phyloP scores from a whole-genome alignment of 257 asterid genomes.

The Nicotiana tabacum region DNA sequence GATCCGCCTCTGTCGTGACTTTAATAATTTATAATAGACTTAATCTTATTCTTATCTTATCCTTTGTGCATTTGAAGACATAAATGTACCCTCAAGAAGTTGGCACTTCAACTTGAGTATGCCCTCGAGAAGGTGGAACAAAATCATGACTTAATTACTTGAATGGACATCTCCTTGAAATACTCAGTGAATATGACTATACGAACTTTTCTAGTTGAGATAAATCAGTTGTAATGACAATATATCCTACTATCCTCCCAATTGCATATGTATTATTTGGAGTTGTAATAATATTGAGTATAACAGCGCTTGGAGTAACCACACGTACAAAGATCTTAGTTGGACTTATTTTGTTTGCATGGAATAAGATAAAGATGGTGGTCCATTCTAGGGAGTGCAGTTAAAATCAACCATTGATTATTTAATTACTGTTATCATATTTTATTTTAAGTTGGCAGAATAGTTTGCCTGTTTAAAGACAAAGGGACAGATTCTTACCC shows the following conservation, averaged over 20 bases:
- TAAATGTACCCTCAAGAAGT: constrained; percentile 5
- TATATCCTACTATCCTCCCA: too few relatives aligned
- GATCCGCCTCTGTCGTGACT: too few relatives aligned
- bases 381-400: not conserved
- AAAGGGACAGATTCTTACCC: not conserved
- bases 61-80: not conserved
- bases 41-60: not conserved
- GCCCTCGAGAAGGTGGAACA: not conserved
- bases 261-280: too few relatives aligned
- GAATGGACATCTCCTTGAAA: not conserved
- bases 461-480: not conserved
- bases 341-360: not conserved
- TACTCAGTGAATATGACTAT: not conserved
- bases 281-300: too few relatives aligned
- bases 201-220: not conserved
- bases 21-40: too few relatives aligned
- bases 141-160: not conserved
- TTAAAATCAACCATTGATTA: not conserved
- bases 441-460: not conserved
- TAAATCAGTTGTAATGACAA: not conserved
- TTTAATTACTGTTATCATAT: not conserved
- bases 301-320: too few relatives aligned
- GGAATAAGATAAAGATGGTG: not conserved
- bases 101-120: constrained; percentile 4
- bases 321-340: not conserved